These are phyloP conservation scores for Alternaria brassicicola DNA, from an alignment of 2,329 filamentous ascomycete genomes.

Conservation along the genomic window DNA sequence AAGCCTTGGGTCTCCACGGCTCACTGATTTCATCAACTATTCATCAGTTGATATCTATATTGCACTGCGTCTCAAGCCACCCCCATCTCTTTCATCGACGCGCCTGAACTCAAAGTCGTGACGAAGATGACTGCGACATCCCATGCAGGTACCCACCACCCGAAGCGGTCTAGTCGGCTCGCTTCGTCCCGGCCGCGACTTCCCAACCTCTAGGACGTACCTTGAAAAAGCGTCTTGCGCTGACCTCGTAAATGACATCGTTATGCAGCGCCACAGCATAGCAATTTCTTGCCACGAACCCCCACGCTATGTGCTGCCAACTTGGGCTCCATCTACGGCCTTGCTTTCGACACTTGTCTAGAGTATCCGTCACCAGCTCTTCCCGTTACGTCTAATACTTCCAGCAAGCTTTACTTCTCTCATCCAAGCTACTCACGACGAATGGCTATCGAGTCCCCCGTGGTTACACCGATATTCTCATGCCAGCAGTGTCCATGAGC, in stretches of 20 bases:
- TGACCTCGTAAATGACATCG: not conserved
- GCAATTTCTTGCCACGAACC: not conserved
- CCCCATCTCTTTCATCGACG: not conserved
- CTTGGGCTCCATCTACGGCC: not conserved
- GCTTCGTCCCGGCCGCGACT: constrained; percentile 9
- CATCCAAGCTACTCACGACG: not conserved
- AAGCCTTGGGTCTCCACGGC: not conserved
- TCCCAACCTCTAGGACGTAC: not conserved
- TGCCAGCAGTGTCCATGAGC: not conserved
- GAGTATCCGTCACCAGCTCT: not conserved
- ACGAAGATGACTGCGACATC: constrained; percentile 6
- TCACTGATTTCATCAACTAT: not conserved
- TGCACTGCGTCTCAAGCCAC: not conserved
- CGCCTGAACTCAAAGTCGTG: constrained; percentile 5
- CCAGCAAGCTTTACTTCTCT: not conserved
- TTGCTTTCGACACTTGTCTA: not conserved
- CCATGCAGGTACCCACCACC: constrained; percentile 3
- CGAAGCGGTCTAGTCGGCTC: constrained; percentile 3
- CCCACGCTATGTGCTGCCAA: constrained; percentile 1
- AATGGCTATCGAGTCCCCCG: too few species aligned
- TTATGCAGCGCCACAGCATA: not conserved
- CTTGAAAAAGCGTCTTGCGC: not conserved
- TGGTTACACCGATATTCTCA: not conserved
- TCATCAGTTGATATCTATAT: not conserved
- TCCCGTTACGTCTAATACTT: not conserved